Conservation (phyloP, 331 rosid species). For the Quercus phellos region DNA sequence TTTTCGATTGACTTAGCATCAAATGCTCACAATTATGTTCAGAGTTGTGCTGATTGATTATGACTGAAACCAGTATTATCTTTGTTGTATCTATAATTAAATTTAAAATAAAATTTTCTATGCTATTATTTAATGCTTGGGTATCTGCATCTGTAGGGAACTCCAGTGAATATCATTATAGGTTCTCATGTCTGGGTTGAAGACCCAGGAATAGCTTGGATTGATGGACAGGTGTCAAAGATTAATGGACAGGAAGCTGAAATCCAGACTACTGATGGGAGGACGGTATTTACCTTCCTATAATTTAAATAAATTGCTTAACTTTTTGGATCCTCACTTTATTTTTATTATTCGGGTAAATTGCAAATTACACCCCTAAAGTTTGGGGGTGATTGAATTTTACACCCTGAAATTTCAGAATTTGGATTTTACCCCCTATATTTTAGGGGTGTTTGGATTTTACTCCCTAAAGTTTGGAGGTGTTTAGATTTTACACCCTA, state of each 20-base stretch:
- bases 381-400: accelerated
- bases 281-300: constrained; percentile 45
- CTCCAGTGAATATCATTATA: constrained; percentile 69
- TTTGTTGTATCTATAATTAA: background rate
- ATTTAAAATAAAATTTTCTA: background rate
- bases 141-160: constrained; percentile 51
- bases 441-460: too few species aligned
- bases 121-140: constrained; percentile 5
- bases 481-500: too few species aligned
- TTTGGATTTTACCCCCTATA: too few species aligned
- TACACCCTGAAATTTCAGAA: too few species aligned
- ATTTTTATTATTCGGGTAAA: background rate
- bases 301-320: background rate
- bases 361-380: too few species aligned
- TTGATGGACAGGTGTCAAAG: constrained; percentile 68
- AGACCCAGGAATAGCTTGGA: constrained; percentile 58
- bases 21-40: background rate
- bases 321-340: background rate
- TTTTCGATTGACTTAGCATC: constrained; percentile 8
- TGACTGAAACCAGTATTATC: constrained; percentile 3
- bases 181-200: constrained; percentile 91
- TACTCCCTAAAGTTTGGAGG: too few species aligned
- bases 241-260: constrained; percentile 73
- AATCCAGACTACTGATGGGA: constrained; percentile 56
- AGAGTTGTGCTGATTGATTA: background rate